Conservation (phyloP, 768 basidiomycete species). For the Hygrocybe punicea region DNA sequence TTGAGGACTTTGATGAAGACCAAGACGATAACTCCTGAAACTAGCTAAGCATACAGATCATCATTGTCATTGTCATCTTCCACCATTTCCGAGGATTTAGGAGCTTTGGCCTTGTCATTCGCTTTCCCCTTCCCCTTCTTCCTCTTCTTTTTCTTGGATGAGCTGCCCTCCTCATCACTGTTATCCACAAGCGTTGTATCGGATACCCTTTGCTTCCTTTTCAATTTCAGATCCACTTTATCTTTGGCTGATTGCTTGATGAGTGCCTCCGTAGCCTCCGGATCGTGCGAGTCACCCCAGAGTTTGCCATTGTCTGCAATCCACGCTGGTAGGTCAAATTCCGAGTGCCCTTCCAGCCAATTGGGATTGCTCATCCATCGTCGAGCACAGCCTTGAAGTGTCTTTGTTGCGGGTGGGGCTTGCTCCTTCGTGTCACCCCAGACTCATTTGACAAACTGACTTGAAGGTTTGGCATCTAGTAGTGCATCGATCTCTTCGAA, state of each 20-base stretch:
- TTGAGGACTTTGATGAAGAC: too few relatives aligned
- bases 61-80: too few relatives aligned
- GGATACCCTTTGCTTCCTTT: not conserved
- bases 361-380: constrained; percentile 21
- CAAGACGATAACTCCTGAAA: too few relatives aligned
- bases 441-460: not conserved
- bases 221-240: not conserved
- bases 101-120: too few relatives aligned
- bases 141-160: not conserved
- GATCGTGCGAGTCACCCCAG: constrained; percentile 18
- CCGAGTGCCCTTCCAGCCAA: constrained; percentile 15
- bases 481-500: constrained; percentile 8
- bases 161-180: not conserved
- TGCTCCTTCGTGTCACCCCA: constrained; percentile 3
- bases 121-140: too few relatives aligned
- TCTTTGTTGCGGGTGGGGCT: constrained; percentile 9
- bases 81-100: too few relatives aligned
- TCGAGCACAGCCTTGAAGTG: constrained; percentile 10
- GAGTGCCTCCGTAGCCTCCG: constrained; percentile 2
- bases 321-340: constrained; percentile 5
- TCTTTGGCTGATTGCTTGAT: not conserved
- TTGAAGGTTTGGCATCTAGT: not conserved
- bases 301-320: constrained; percentile 15
- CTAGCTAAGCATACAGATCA: too few relatives aligned
- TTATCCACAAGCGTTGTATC: not conserved